A percentile compares a stretch with the other conserved stretches of the same genome.
phyloP scores from a whole-genome alignment of 2,329 filamentous ascomycete genomes.

The Penicillium sp. region DNA sequence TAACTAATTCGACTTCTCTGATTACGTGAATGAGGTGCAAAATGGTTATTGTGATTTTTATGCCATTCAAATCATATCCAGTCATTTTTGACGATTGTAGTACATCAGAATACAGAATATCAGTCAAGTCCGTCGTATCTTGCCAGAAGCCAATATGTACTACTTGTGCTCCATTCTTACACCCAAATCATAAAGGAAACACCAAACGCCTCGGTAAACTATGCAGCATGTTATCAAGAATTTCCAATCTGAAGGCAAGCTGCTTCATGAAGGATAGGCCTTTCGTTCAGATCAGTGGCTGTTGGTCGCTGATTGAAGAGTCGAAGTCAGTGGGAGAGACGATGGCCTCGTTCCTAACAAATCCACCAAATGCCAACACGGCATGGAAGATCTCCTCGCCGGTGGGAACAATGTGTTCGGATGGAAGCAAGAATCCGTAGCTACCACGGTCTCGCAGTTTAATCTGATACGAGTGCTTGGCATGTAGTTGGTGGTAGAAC shows the following conservation, averaged over 20 bases:
- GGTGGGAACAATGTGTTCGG: slow-evolving; percentile 81
- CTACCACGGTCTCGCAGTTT: slow-evolving; percentile 91
- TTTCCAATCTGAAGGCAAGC: background rate
- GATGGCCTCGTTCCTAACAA: slow-evolving; percentile 35
- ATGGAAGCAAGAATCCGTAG: slow-evolving; percentile 89
- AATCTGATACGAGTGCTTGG: slow-evolving; percentile 85
- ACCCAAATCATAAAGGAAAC: background rate
- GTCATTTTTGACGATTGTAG: background rate
- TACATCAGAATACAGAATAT: background rate
- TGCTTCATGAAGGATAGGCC: background rate
- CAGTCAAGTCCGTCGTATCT: background rate
- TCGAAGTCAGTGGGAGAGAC: background rate
- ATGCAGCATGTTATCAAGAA: slow-evolving; percentile 3
- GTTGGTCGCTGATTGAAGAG: background rate
- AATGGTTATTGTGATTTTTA: background rate
- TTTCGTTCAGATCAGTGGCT: slow-evolving; percentile 2
- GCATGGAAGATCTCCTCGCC: slow-evolving; percentile 85
- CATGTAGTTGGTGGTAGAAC: slow-evolving; percentile 85
- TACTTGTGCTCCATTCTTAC: background rate
- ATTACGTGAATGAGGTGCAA: background rate
- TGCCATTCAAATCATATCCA: background rate
- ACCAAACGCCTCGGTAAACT: slow-evolving; percentile 5
- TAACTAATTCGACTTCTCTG: too few species aligned
- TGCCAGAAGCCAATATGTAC: slow-evolving; percentile 9
- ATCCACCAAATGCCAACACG: slow-evolving; percentile 80